Evolutionary conservation across 768 basidiomycete genomes (phyloP), one percentile per base, ranked within the genome.

Genomic region (Cystobasidium ongulense): DNA sequence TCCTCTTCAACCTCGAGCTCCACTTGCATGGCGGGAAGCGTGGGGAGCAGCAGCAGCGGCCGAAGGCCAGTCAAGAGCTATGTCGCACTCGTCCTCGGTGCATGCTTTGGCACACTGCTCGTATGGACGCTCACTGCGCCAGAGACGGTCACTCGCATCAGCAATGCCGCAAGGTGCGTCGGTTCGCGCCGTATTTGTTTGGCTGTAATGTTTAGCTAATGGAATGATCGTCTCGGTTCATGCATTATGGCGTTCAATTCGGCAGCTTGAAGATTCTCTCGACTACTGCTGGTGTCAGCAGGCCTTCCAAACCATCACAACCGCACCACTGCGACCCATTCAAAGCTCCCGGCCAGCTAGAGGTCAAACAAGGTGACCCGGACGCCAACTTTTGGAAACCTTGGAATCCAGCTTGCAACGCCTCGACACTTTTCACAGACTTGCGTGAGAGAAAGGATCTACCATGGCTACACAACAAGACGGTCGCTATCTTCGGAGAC

Each of bases 391-490:
- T 46, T 11, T 68, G 66, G 66, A 10, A 36, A 31, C 66, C 66
- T 2, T 68, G 66, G 66, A 29, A 68, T 52, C 39, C 66, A 35
- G 18, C 66, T 23, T 68, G 66, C 35, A 52, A 43, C 31, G 39
- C 66, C 27, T 68, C 66, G 17, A 68, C 43, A 1, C 46, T 68
- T 8, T 52, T 68, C 29, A 68, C 66, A 50, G 38, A 43, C 25
- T 31, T 68, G 13, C 39, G 66, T 1, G 46, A 68, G 23, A 35
- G 66, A 17, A 50, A 50, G 29, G 41, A 68, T 50, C n/a, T 68
- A 18, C 66, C 66, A 53, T 68, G 66, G 66, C 36, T 68, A 31
- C 66, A 52, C 36, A 68, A 68, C 46, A 43, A 52, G 15, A 68
- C 66, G 2, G 29, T 68, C 17, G 66, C 66, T 31, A 54, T 68